Base-by-base conservation (phyloP, 345 rosid species). In the Pugionium cornutum region DNA sequence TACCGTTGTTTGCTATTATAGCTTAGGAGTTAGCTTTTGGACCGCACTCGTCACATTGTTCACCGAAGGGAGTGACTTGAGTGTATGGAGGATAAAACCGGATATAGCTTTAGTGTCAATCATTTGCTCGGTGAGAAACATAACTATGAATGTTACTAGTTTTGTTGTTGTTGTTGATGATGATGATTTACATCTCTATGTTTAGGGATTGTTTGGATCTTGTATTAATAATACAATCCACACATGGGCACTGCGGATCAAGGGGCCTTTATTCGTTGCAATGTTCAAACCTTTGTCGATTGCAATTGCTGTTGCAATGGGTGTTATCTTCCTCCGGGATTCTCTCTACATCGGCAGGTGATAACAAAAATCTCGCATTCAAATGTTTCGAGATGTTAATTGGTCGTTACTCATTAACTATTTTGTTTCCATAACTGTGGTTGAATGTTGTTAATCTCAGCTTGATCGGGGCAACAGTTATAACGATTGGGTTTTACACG, bases 281-380 rank as follows among this genome's bases (percentile, higher is more conserved):
- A 82, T 84, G 84, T 86, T 86, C 67, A 82, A 77, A 74, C 94
- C 96, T 6, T 65, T 91, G 76, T 83, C 97, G 0, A 91, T 91
- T 11, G 91, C 81, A 25, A 83, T 84, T 46, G 97, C 96, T 0
- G 91, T 77, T 27, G 78, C 80, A 53, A 84, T 88, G 96, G 84
- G 89, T 0, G 73, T 79, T 56, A 68, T 82, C 40, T 82, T 91
- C 76, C 91, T 91, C 2, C 83, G 91, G 0, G 95, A 88, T 72
- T 68, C 82, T 54, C 96, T 88, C 27, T 76, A 83, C 72, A 83
- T 88, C 2, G 92, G 96, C 64, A 88, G 92, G 96, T 86, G 71
- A 36, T 18, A 40, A 5, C 25, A 35, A 6, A 4, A 7, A 8
- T n/a, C 18, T 66, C 18, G 18, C 18, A 18, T 18, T 0, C 18